Base-by-base conservation (phyloP, 805 yeast species). In the Suhomyces sp. region DNA sequence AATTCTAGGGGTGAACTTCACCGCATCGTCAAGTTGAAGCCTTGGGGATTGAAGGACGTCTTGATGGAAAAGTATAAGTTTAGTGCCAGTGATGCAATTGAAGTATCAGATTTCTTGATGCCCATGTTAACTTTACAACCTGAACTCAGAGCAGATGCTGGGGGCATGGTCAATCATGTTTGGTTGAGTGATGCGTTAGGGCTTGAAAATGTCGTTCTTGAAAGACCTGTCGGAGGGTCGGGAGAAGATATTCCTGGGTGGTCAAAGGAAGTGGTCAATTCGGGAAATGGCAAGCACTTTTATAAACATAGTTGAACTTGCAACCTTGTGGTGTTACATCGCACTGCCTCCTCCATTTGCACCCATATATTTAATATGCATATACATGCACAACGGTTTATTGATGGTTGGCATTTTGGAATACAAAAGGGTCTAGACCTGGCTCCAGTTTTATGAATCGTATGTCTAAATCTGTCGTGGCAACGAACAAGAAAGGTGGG, bases 171-270 rank as follows among this genome's bases (percentile, higher is more conserved):
- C 2, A 83, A 87, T 51, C 96, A 88, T 56, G 80, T 83, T 9
- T 88, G 96, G 96, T 56, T 77, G 31, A 70, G 74, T 44, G 95
- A 86, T 53, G 88, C 91, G 0, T 58, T 76, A 21, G 95, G 95
- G 0, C 70, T 83, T 55, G 93, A 84, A 39, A 71, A 79, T 47
- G 76, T 84, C 10, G 65, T 60, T 3, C 63, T 84, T 4, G 96
- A 86, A 51, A 70, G 96, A 47, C 81, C 81, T 19, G 73, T 81
- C 5, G 87, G 88, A 19, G 82, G 85, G 0, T 62, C 79, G n/a
- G 97, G 97, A 20, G 81, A 76, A 34, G 97, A 87, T 62, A 86
- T 93, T 31, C 79, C 81, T 3, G 98, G 98, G 4, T 93, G 98
- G 98, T 75, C 78, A 19, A 66, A 65, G 39, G 96, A 88, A 16